Evolutionary conservation across 192 early-diverging fungal species (phyloP).

Genomic region (Backusella sp.): DNA sequence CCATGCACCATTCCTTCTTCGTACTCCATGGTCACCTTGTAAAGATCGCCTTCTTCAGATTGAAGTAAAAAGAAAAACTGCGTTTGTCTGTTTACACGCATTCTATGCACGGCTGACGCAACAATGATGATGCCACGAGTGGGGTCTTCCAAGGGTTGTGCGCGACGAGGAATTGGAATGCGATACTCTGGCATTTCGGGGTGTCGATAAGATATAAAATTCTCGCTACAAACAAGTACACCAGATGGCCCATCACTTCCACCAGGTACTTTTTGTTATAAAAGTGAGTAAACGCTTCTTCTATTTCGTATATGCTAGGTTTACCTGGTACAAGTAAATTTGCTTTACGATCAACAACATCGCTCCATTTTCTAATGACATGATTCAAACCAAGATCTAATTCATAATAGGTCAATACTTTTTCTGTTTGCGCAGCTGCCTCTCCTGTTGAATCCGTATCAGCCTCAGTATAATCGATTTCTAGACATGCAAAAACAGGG

Average conservation of each 20-base stretch:
- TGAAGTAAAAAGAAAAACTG: constrained; percentile 92
- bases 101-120: constrained; percentile 83
- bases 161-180: constrained; percentile 82
- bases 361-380: constrained; percentile 95
- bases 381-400: constrained; percentile 98
- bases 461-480: constrained; percentile 80
- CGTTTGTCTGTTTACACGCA: constrained; percentile 65
- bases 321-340: constrained; percentile 81
- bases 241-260: constrained; percentile 94
- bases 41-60: constrained; percentile 92
- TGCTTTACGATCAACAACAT: constrained; percentile 68
- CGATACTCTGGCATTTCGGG: constrained; percentile 59
- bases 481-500: constrained; percentile 94
- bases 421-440: constrained; percentile 68
- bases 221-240: constrained; percentile 93
- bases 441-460: constrained; percentile 76
- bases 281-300: too few relatives aligned
- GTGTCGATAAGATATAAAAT: constrained; percentile 86
- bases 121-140: constrained; percentile 76
- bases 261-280: constrained; percentile 61
- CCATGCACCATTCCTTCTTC: constrained; percentile 55
- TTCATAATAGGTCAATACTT: constrained; percentile 92
- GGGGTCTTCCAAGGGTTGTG: constrained; percentile 63
- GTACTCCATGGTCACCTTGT: constrained; percentile 87
- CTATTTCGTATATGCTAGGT: neutral